Evolutionary conservation across 2,329 filamentous ascomycete species (phyloP), one percentile per base, ranked within the genome.

Genomic region (Colletotrichum sp.): DNA sequence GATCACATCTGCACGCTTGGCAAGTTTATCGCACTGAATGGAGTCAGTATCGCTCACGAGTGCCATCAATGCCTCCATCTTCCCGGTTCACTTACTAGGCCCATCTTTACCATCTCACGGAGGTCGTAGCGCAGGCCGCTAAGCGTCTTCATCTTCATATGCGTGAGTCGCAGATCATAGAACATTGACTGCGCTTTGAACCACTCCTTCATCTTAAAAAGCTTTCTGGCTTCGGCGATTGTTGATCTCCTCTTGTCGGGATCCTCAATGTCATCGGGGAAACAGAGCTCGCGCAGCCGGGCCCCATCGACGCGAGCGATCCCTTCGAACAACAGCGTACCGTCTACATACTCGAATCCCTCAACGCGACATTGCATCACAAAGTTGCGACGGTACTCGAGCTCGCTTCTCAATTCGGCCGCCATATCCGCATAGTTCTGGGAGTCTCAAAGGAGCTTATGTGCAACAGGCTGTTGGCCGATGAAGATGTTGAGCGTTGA

Each of bases 271-370:
- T 28, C n/a, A 10, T 69, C 52, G 13, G 67, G 67, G 55, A 69
- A 69, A 28, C 67, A 69, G n/a, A 69, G 30, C 16, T 69, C 34
- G 52, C 52, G 67, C 16, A 69, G 52, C 18, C 67, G 21, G 24
- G 24, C 32, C 7, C 52, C 67, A 21, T 36, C 28, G 18, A 69
- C 55, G 24, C 52, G 52, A 1, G 52, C 15, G 26, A 69, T 44
- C 21, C 67, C 52, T 13, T 59, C 13, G 52, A 26, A 69, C 1
- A 21, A 18, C n/a, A 69, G 30, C 2, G 13, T 60, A 13, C 52
- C 67, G 21, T 44, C 55, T 18, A 44, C 52, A 12, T 44, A 60
- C 8, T 69, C 24, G 32, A 28, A 69, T 12, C 32, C 52, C 7
- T 26, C 24, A 2, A 7, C 24, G 44, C 26, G 44, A n/a, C 18